Conservation (phyloP, 768 basidiomycete genomes). For the Multifurca ochricompacta region DNA sequence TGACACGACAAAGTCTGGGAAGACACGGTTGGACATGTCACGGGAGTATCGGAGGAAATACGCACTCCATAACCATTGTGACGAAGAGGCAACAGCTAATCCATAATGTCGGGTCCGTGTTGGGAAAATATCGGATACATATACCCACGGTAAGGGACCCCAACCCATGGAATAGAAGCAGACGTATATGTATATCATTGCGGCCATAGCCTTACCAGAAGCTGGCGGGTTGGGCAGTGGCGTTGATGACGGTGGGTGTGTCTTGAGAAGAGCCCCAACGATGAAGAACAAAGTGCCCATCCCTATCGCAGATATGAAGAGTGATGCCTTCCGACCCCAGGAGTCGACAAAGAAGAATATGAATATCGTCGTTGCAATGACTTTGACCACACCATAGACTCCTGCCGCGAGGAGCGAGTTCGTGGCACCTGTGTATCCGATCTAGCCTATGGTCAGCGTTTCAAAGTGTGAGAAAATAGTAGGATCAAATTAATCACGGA, state of each 20-base stretch:
- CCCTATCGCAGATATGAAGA: conserved; percentile 67
- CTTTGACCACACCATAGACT: conserved; percentile 60
- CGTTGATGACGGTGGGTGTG: conserved; percentile 47
- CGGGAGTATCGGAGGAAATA: conserved; percentile 15
- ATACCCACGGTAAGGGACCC: conserved; percentile 59
- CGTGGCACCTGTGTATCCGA: conserved; percentile 53
- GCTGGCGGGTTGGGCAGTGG: conserved; percentile 33
- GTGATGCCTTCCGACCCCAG: conserved; percentile 58
- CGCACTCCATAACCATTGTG: conserved; percentile 80
- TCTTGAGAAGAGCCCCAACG: conserved; percentile 77
- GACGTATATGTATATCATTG: conserved; percentile 79
- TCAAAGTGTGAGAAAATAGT: neutral
- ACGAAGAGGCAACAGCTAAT: conserved; percentile 61
- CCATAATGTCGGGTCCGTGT: conserved; percentile 80
- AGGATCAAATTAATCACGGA: conserved; percentile 43
- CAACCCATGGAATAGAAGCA: conserved; percentile 86
- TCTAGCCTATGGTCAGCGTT: conserved; percentile 30
- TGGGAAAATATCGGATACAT: conserved; percentile 79
- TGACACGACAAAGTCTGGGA: conserved; percentile 58
- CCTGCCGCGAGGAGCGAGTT: conserved; percentile 67
- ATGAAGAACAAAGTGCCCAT: conserved; percentile 81
- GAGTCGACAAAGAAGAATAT: conserved; percentile 61
- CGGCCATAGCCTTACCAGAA: conserved; percentile 72
- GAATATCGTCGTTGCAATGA: conserved; percentile 58
- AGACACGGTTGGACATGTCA: neutral